These are phyloP conservation scores for Calophaca sinica DNA, from an alignment of 306 rosid genomes.

Conservation along the genomic window DNA sequence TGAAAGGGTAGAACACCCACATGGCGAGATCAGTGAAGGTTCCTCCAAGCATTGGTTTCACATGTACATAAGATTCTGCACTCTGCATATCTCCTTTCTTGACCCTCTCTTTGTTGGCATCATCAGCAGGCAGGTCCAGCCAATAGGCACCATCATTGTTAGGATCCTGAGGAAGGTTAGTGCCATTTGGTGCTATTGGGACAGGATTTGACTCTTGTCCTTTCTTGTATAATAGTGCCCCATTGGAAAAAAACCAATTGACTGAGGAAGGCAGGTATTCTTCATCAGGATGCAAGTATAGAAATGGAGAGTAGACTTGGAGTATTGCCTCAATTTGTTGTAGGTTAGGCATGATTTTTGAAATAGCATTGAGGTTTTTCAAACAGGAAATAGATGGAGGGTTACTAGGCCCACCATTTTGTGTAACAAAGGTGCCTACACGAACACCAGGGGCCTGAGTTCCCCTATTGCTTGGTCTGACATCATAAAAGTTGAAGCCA, in stretches of 20 bases:
- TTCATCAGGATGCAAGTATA: slow-evolving; percentile 73
- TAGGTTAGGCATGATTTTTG: slow-evolving; percentile 62
- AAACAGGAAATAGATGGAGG: slow-evolving; percentile 59
- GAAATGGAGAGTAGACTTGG: slow-evolving; percentile 60
- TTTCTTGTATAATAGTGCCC: slow-evolving; percentile 62
- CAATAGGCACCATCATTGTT: slow-evolving; percentile 73
- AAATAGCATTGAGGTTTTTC: slow-evolving; percentile 54
- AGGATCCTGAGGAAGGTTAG: slow-evolving; percentile 79
- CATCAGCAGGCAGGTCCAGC: slow-evolving; percentile 68
- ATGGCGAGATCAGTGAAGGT: slow-evolving; percentile 71
- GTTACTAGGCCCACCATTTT: slow-evolving; percentile 32
- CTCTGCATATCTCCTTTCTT: slow-evolving; percentile 62
- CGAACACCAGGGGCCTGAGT: slow-evolving; percentile 57
- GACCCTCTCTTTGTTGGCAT: slow-evolving; percentile 57
- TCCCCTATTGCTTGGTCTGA: slow-evolving; percentile 66
- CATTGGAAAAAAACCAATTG: slow-evolving; percentile 72
- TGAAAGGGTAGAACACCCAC: slow-evolving; percentile 87
- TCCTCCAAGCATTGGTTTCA: slow-evolving; percentile 80
- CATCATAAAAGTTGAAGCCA: slow-evolving; percentile 56
- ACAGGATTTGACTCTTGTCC: slow-evolving; percentile 60
- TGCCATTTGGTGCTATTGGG: slow-evolving; percentile 53
- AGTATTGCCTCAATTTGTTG: slow-evolving; percentile 60
- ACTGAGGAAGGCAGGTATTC: slow-evolving; percentile 70
- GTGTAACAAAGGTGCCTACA: slow-evolving; percentile 67
- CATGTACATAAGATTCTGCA: slow-evolving; percentile 58